Conservation (phyloP, 2,329 filamentous ascomycete species). For the Colletotrichum tamarilloi region DNA sequence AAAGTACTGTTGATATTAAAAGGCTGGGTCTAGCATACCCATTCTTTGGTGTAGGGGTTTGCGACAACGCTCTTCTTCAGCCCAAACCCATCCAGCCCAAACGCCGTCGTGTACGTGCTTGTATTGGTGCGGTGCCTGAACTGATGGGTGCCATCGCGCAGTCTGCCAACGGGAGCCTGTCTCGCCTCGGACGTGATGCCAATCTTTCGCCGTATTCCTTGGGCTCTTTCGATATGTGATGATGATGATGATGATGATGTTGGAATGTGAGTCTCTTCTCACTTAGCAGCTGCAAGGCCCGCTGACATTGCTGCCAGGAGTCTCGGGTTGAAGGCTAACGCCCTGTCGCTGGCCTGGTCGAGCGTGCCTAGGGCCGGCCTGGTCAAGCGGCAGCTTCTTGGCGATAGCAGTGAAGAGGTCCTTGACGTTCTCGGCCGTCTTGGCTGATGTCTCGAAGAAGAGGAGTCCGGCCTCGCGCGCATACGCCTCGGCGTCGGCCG, state of each 20-base stretch:
- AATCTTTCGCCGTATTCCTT: constrained; percentile 9
- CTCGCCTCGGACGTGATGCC: constrained; percentile 1
- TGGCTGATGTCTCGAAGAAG: constrained; percentile 99
- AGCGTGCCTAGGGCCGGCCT: constrained; percentile 90
- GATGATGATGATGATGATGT: background rate
- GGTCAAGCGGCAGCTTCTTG: constrained; percentile 96
- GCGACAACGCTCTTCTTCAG: constrained; percentile 24
- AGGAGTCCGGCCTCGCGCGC: constrained; percentile 91
- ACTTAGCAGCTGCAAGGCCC: constrained; percentile 68
- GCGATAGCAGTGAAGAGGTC: constrained; percentile 98
- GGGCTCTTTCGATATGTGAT: constrained; percentile 1
- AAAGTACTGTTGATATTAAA: constrained; percentile 36
- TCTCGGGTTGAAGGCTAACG: constrained; percentile 67
- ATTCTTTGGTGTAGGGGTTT: constrained; percentile 23
- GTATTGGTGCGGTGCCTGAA: constrained; percentile 13
- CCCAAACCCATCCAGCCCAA: constrained; percentile 25
- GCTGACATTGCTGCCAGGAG: constrained; percentile 66
- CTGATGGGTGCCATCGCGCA: constrained; percentile 14
- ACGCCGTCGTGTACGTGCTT: constrained; percentile 30
- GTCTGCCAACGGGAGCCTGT: constrained; percentile 20
- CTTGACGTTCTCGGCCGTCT: constrained; percentile 94
- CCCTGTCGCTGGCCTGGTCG: constrained; percentile 72
- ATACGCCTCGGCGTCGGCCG: constrained; percentile 93
- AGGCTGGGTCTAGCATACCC: constrained; percentile 32
- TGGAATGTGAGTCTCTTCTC: constrained; percentile 33